Evolutionary conservation across 2,329 filamentous ascomycete species (phyloP).

Genomic region (Intubia oerlemansii): DNA sequence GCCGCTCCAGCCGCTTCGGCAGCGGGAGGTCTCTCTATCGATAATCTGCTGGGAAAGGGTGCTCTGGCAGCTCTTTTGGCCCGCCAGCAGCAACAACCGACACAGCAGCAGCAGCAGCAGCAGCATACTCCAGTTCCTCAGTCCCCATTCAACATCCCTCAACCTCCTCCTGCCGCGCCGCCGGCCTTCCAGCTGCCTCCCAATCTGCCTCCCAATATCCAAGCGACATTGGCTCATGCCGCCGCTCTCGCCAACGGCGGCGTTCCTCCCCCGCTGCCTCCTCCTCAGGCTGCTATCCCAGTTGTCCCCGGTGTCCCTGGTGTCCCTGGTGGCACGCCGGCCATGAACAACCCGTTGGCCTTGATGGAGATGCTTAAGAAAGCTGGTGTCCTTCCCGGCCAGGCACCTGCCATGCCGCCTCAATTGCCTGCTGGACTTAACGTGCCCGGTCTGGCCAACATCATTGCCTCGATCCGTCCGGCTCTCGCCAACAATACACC

Average conservation of each 20-base stretch:
- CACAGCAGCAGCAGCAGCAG: conserved; percentile 18
- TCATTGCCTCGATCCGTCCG: conserved; percentile 10
- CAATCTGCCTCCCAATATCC: too few species aligned
- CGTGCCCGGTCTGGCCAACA: conserved; percentile 11
- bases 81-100: conserved; percentile 16
- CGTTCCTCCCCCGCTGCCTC: too few species aligned
- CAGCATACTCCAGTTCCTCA: too few species aligned
- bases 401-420: conserved; percentile 4
- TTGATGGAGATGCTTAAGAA: conserved; percentile 46
- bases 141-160: too few species aligned
- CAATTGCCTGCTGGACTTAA: conserved; percentile 6
- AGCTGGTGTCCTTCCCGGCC: conserved; percentile 36
- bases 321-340: too few species aligned
- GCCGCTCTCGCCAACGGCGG: too few species aligned
- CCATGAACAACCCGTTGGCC: conserved; percentile 35
- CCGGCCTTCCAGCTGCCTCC: too few species aligned
- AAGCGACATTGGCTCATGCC: too few species aligned
- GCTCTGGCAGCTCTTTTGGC: conserved; percentile 37
- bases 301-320: too few species aligned
- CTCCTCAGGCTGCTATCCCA: too few species aligned
- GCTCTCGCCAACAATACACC: too few species aligned
- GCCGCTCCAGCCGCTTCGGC: conserved; percentile 9
- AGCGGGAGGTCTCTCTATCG: conserved; percentile 23
- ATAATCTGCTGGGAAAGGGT: conserved; percentile 36
- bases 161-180: too few species aligned